Conservation (phyloP, 139 green algal genomes). For the Micromonas commoda region DNA sequence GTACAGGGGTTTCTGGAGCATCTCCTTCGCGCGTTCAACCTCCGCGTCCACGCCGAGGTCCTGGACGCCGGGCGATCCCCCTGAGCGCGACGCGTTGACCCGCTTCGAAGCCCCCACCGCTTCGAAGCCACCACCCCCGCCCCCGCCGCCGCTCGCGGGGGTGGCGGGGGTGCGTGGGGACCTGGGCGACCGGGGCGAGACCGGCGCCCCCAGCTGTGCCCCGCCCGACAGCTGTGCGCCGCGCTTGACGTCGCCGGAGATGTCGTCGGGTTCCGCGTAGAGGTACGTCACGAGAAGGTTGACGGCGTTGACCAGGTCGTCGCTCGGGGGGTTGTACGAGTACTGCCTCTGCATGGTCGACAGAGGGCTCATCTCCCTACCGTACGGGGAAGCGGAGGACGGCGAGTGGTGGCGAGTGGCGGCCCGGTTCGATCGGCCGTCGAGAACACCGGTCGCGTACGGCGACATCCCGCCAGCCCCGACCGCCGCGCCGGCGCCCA, state of each 20-base stretch:
- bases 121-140: too few species aligned
- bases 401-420: background rate
- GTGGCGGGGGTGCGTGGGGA: too few species aligned
- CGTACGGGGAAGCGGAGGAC: background rate
- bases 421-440: background rate
- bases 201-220: too few species aligned
- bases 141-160: too few species aligned
- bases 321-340: constrained; percentile 13
- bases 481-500: too few species aligned
- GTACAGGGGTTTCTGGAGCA: constrained; percentile 1
- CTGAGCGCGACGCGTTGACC: too few species aligned
- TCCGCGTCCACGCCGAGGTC: background rate
- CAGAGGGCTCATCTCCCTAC: too few species aligned
- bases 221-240: too few species aligned
- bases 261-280: background rate
- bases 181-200: too few species aligned
- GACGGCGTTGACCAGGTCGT: constrained; percentile 4
- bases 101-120: too few species aligned
- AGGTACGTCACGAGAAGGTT: constrained; percentile 12
- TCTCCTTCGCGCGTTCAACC: background rate
- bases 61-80: too few species aligned
- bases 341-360: background rate
- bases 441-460: background rate
- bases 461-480: background rate
- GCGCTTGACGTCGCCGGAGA: background rate